Evolutionary conservation across 495 filamentous ascomycete genomes (phyloP).

Genomic region (Penicillium robsamsonii): DNA sequence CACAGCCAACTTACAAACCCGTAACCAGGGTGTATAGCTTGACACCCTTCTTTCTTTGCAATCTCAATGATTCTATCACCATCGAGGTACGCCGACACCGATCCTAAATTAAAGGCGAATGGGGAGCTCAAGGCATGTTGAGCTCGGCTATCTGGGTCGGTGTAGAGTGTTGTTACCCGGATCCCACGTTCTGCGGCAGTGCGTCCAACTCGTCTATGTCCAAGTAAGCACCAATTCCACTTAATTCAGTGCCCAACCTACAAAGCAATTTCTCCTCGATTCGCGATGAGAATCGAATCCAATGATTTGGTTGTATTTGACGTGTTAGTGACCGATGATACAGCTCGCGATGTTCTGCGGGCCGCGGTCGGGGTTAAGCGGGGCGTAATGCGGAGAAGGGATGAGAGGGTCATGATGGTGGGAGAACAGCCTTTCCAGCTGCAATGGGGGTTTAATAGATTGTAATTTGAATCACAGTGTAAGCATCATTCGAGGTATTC

Average conservation of each 20-base stretch:
- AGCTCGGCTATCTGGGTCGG: slow-evolving; percentile 79
- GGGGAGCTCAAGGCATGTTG: slow-evolving; percentile 88
- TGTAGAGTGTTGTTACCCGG: slow-evolving; percentile 91
- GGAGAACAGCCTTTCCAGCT: slow-evolving; percentile 15
- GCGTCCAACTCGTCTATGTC: slow-evolving; percentile 68
- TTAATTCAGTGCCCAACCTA: slow-evolving; percentile 32
- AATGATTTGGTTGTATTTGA: slow-evolving; percentile 49
- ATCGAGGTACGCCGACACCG: slow-evolving; percentile 82
- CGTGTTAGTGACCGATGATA: slow-evolving; percentile 33
- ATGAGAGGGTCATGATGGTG: slow-evolving; percentile 41
- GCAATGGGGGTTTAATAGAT: slow-evolving; percentile 7
- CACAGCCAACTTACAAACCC: slow-evolving; percentile 66
- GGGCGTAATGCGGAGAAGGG: slow-evolving; percentile 48
- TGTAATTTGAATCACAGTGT: slow-evolving; percentile 7
- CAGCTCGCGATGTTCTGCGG: slow-evolving; percentile 35
- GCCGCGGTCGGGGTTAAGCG: slow-evolving; percentile 37
- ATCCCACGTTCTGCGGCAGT: slow-evolving; percentile 89
- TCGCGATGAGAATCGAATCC: slow-evolving; percentile 89
- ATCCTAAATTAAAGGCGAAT: slow-evolving; percentile 77
- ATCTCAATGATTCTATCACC: slow-evolving; percentile 86
- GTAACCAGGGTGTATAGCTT: slow-evolving; percentile 94
- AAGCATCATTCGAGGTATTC: slow-evolving; percentile 20
- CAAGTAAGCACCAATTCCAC: slow-evolving; percentile 12
- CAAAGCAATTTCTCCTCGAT: slow-evolving; percentile 95
- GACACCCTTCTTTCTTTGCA: slow-evolving; percentile 79